Conservation (phyloP, 2,329 filamentous ascomycete species). For the Pseudopyricularia javanii region DNA sequence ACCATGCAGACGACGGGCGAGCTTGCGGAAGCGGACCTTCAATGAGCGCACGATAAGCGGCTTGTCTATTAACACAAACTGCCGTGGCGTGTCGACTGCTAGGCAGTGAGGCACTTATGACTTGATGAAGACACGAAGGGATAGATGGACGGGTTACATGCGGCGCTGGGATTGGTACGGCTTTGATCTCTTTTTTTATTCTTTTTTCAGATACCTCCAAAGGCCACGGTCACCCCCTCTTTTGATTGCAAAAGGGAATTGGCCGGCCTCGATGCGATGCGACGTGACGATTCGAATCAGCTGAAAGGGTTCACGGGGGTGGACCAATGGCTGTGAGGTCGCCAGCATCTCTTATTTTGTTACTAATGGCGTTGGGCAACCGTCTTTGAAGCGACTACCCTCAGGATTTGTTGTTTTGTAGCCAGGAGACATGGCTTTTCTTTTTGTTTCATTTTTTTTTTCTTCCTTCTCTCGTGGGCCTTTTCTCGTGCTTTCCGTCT, state of each 20-base stretch:
- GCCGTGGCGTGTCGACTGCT: background rate
- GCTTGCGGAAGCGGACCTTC: slow-evolving; percentile 15
- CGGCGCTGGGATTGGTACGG: background rate
- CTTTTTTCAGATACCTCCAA: background rate
- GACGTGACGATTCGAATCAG: background rate
- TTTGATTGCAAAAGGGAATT: background rate
- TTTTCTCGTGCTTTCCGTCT: background rate
- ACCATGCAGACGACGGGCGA: slow-evolving; percentile 28
- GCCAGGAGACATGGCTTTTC: background rate
- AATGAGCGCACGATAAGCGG: slow-evolving; percentile 1
- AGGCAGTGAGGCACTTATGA: background rate
- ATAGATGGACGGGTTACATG: background rate
- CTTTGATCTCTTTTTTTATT: background rate
- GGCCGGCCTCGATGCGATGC: background rate
- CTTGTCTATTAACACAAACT: background rate
- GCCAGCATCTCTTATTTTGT: background rate
- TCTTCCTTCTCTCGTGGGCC: background rate
- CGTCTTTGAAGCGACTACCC: background rate
- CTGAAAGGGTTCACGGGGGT: background rate
- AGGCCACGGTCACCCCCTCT: too few species aligned
- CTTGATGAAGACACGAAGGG: slow-evolving; percentile 1
- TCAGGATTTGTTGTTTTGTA: background rate
- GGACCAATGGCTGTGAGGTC: background rate
- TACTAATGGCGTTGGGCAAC: background rate
- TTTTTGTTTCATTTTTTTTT: background rate